Percentiles rank a stretch among this genome's conserved stretches.
phyloP scores from a whole-genome alignment of 176 grass and related monocot species.

The Dendrocalamus sinicus region DNA sequence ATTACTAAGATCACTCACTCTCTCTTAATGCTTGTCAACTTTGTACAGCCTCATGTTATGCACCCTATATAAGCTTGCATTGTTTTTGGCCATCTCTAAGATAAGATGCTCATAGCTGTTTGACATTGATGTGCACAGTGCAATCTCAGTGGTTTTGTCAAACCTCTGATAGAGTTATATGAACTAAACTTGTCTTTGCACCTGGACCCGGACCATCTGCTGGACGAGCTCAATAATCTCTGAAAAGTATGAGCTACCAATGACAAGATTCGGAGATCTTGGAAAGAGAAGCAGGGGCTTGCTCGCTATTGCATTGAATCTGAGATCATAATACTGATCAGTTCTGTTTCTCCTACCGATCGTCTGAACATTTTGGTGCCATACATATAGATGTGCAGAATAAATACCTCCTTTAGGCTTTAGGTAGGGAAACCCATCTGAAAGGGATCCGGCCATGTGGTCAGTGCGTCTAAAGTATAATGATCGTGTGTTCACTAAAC shows the following conservation, averaged over 20 bases:
- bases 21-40: background rate
- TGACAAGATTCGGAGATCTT: background rate
- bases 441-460: constrained; percentile 42
- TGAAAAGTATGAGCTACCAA: constrained; percentile 22
- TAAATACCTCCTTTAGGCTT: constrained; percentile 17
- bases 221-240: background rate
- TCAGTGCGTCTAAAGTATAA: background rate
- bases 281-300: background rate
- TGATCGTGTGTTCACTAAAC: background rate
- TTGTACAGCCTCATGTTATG: background rate
- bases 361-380: background rate
- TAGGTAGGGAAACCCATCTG: constrained; percentile 35
- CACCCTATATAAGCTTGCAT: background rate
- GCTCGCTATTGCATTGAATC: background rate
- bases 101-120: constrained; percentile 6
- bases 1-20: constrained; percentile 38
- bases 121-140: constrained; percentile 9
- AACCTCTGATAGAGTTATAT: background rate
- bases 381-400: constrained; percentile 12
- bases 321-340: background rate
- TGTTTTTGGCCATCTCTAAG: background rate
- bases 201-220: background rate
- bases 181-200: background rate
- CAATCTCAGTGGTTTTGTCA: constrained; percentile 16
- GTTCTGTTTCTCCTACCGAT: constrained; percentile 18